phyloP scores from a whole-genome alignment of 768 basidiomycete species.

The Boletus bicolor region DNA sequence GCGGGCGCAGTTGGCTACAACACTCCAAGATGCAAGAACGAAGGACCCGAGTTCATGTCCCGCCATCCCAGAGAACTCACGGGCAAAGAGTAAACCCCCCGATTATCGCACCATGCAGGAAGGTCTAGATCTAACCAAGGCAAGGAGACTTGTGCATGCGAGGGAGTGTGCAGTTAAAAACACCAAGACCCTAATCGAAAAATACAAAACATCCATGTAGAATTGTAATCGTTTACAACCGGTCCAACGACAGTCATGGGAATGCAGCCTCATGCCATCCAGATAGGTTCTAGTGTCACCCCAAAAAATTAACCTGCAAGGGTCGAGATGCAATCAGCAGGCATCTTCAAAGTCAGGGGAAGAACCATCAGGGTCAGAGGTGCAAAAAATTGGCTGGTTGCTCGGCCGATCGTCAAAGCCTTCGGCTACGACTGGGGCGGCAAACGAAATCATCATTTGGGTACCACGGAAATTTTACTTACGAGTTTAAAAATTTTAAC shows the following conservation, averaged over 20 bases:
- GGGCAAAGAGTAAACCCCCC: constrained; percentile 27
- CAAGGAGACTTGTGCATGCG: constrained; percentile 63
- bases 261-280: neutral
- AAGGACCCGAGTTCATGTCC: neutral
- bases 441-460: constrained; percentile 57
- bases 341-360: neutral
- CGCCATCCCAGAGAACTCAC: neutral
- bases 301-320: neutral
- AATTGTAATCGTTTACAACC: neutral
- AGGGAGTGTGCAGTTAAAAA: constrained; percentile 65
- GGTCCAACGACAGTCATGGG: constrained; percentile 2
- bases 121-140: constrained; percentile 54
- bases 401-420: constrained; percentile 65
- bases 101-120: constrained; percentile 47
- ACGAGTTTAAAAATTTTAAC: constrained; percentile 16
- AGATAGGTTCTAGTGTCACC: neutral
- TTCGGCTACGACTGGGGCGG: constrained; percentile 72
- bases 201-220: constrained; percentile 21
- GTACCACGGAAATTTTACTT: constrained; percentile 19
- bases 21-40: neutral
- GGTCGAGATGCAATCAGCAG: constrained; percentile 10
- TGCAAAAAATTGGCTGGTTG: constrained; percentile 67
- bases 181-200: constrained; percentile 55
- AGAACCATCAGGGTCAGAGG: constrained; percentile 42
- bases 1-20: constrained; percentile 40